Evolutionary conservation across 352 stramenopile species (phyloP).

Genomic region (Globisporangium heterothallicum): DNA sequence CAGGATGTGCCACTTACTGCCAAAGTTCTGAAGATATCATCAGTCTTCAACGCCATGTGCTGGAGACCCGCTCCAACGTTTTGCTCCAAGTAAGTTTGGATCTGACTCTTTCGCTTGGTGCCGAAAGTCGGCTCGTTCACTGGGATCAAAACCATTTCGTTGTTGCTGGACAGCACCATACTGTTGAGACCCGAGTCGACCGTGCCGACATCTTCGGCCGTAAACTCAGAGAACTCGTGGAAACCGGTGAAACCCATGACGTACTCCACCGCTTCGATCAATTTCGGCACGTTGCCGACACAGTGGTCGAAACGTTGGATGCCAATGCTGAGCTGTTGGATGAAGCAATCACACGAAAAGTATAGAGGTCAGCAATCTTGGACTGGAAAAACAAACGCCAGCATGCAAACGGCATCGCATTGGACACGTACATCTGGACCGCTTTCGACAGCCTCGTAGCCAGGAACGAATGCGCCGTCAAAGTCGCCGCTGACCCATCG

Average conservation of each 20-base stretch:
- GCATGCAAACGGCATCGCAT: not conserved
- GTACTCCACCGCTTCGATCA: slow-evolving; percentile 82
- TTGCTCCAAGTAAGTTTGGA: slow-evolving; percentile 95
- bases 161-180: slow-evolving; percentile 92
- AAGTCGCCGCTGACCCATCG: slow-evolving; percentile 81
- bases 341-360: not conserved
- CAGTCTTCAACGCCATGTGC: slow-evolving; percentile 95
- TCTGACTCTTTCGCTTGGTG: slow-evolving; percentile 91
- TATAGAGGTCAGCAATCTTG: not conserved
- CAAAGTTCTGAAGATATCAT: slow-evolving; percentile 95
- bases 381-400: not conserved
- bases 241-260: slow-evolving; percentile 79
- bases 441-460: slow-evolving; percentile 54
- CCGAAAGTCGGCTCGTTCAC: slow-evolving; percentile 95
- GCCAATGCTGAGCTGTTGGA: slow-evolving; percentile 57
- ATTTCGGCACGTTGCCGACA: slow-evolving; percentile 89
- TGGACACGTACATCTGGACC: slow-evolving; percentile 15
- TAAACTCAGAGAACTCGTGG: slow-evolving; percentile 95
- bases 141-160: slow-evolving; percentile 91
- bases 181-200: slow-evolving; percentile 93
- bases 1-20: slow-evolving; percentile 14
- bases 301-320: slow-evolving; percentile 86
- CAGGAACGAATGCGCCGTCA: slow-evolving; percentile 67
- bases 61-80: slow-evolving; percentile 94
- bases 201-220: slow-evolving; percentile 92